Evolutionary conservation across 1,284 basidiomycete species (phyloP).

Genomic region (Microbotryum lychnidis-dioicae): DNA sequence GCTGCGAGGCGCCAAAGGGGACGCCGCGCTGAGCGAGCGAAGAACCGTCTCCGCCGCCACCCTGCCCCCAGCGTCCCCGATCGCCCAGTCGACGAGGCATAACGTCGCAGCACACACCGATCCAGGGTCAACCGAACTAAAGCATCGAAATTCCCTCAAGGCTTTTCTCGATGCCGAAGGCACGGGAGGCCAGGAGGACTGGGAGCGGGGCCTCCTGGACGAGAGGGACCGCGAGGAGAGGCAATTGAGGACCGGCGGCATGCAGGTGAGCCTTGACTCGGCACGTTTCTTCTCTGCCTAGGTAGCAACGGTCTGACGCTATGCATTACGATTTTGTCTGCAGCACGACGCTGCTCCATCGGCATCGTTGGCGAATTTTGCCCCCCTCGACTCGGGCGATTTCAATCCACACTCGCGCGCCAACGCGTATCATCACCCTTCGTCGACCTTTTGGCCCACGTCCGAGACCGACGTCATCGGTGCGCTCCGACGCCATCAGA

Average conservation of each 20-base stretch:
- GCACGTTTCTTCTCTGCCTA: too few relatives aligned
- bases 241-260: too few relatives aligned
- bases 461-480: conserved; percentile 7
- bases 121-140: not conserved
- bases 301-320: not conserved
- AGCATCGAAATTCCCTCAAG: conserved; percentile 28
- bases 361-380: not conserved
- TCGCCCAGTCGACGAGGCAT: not conserved
- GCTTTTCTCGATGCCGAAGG: conserved; percentile 28
- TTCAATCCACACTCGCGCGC: conserved; percentile 7
- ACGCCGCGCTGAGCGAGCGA: conserved; percentile 21
- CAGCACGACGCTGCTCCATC: too few relatives aligned
- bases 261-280: too few relatives aligned
- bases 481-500: conserved; percentile 21
- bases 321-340: too few relatives aligned
- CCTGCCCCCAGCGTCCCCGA: not conserved
- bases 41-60: conserved; percentile 1
- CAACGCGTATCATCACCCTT: conserved; percentile 1
- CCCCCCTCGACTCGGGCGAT: not conserved
- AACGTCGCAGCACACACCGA: not conserved
- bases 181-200: conserved; percentile 18
- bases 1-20: conserved; percentile 26
- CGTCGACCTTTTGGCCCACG: not conserved
- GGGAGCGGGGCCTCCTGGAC: conserved; percentile 24
- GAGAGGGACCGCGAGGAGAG: conserved; percentile 13